These are phyloP conservation scores for Pseudoneurospora amorphoporcata DNA, from an alignment of 495 filamentous ascomycete species.

Conservation along the genomic window DNA sequence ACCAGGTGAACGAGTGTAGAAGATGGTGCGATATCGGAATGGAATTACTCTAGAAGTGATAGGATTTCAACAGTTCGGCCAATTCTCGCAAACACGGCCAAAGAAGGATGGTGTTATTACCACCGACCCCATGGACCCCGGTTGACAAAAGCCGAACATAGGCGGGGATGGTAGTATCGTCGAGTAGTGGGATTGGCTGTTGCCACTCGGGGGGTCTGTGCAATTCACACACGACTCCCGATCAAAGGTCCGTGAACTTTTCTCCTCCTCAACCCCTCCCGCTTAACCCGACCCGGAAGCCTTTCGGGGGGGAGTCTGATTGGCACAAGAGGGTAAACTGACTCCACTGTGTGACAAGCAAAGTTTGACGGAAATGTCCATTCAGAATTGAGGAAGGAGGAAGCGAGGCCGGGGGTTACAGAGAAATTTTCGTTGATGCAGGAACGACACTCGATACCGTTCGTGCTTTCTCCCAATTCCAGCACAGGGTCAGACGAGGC, in stretches of 20 bases:
- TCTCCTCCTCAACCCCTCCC: not conserved
- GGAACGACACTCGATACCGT: not conserved
- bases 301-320: not conserved
- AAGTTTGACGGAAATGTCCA: not conserved
- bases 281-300: not conserved
- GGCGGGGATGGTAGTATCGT: not conserved
- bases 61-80: not conserved
- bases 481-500: too few species aligned
- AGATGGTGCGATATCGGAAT: not conserved
- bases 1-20: not conserved
- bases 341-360: not conserved
- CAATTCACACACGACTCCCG: not conserved
- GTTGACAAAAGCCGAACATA: not conserved
- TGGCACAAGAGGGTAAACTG: not conserved
- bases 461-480: not conserved
- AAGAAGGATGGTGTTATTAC: not conserved
- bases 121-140: not conserved
- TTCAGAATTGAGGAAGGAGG: not conserved
- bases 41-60: not conserved
- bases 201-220: not conserved
- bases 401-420: not conserved
- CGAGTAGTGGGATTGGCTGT: not conserved
- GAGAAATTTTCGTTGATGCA: not conserved
- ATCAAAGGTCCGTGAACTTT: not conserved
- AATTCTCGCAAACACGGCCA: not conserved